Percentiles rank a stretch among this genome's conserved stretches.
Evolutionary conservation across 257 asterid genomes (phyloP).

Genomic region (Ophiorrhiza pumila): DNA sequence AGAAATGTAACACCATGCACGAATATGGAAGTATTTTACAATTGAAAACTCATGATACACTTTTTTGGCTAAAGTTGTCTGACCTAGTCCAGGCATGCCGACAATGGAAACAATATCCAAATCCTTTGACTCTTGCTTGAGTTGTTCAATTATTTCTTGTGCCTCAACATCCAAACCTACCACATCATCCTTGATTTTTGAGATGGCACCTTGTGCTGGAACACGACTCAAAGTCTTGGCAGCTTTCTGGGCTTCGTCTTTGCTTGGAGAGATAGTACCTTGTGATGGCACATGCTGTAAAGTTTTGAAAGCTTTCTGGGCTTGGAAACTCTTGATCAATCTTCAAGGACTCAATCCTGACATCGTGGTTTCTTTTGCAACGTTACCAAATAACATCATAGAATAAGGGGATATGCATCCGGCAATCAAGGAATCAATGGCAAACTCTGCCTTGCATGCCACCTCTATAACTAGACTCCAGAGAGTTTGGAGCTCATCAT

Average conservation of each 20-base stretch:
- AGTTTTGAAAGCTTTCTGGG: background rate
- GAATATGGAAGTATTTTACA: background rate
- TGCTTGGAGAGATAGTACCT: too few species aligned
- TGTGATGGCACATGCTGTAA: background rate
- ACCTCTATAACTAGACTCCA: background rate
- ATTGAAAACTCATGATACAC: background rate
- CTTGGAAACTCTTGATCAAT: background rate
- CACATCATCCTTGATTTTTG: background rate
- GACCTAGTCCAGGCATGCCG: slow-evolving; percentile 12
- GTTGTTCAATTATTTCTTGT: background rate
- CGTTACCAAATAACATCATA: background rate
- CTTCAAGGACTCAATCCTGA: too few species aligned
- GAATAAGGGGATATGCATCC: background rate
- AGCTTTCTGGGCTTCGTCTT: too few species aligned
- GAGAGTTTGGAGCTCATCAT: background rate
- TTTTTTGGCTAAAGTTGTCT: slow-evolving; percentile 13
- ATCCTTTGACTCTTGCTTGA: background rate
- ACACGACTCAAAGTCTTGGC: too few species aligned
- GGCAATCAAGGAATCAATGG: background rate
- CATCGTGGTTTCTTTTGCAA: background rate
- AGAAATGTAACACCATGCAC: slow-evolving; percentile 9
- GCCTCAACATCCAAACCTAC: slow-evolving; percentile 11
- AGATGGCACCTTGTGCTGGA: background rate
- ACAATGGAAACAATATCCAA: slow-evolving; percentile 5
- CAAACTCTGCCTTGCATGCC: background rate